These are phyloP conservation scores for Kodamaea suecica DNA, from an alignment of 1,139 yeast genomes.

Conservation along the genomic window DNA sequence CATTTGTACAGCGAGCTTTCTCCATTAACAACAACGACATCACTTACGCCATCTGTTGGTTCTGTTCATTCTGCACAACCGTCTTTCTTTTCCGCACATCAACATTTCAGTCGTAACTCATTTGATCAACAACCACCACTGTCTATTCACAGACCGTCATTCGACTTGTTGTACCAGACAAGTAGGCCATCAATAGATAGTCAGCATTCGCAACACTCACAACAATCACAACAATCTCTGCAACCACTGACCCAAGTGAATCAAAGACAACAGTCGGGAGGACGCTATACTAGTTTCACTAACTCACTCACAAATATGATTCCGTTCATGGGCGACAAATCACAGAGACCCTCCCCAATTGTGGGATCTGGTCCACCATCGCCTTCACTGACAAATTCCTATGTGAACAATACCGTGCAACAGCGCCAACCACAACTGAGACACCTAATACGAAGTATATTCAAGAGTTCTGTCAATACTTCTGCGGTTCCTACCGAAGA, in stretches of 20 bases:
- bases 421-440: slow-evolving; percentile 25
- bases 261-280: slow-evolving; percentile 10
- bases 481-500: slow-evolving; percentile 7
- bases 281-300: slow-evolving; percentile 37
- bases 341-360: slow-evolving; percentile 21
- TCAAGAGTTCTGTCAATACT: slow-evolving; percentile 25
- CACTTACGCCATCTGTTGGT: slow-evolving; percentile 41
- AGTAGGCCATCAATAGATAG: not conserved
- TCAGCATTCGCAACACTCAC: slow-evolving; percentile 16
- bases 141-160: slow-evolving; percentile 30
- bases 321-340: slow-evolving; percentile 45
- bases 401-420: slow-evolving; percentile 4
- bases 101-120: slow-evolving; percentile 38
- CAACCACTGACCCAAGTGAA: slow-evolving; percentile 10
- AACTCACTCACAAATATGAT: slow-evolving; percentile 41
- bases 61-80: slow-evolving; percentile 46
- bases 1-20: slow-evolving; percentile 30
- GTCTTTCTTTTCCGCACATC: slow-evolving; percentile 47
- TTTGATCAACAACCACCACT: slow-evolving; percentile 36
- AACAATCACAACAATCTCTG: slow-evolving; percentile 13
- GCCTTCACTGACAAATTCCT: slow-evolving; percentile 10
- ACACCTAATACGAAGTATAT: slow-evolving; percentile 42
- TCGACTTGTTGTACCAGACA: slow-evolving; percentile 20
- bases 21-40: slow-evolving; percentile 47
- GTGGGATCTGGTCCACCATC: slow-evolving; percentile 18